Percentiles rank a stretch among this genome's conserved stretches.
These are phyloP conservation scores for Plantago ovata DNA, from an alignment of 257 asterid genomes.

Conservation along the genomic window DNA sequence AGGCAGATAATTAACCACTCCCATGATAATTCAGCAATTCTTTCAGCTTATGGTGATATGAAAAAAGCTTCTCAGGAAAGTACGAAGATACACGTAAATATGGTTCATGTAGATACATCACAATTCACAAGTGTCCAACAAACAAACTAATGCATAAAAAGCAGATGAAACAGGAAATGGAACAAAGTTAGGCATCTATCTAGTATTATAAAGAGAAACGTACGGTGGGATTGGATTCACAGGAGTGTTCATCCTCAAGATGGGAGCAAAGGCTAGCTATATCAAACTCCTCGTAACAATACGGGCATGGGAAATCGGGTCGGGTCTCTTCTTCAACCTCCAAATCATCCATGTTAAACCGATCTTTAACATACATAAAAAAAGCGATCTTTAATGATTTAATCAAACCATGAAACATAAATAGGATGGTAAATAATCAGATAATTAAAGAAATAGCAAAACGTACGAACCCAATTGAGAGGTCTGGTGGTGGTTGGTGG, in stretches of 20 bases:
- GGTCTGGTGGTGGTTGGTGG: slow-evolving; percentile 19
- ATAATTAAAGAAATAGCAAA: not conserved
- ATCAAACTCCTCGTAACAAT: slow-evolving; percentile 81
- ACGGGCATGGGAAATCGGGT: slow-evolving; percentile 75
- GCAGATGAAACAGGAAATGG: no score
- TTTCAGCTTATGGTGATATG: no score
- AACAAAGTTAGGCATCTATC: not conserved
- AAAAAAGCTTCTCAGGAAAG: no score
- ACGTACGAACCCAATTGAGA: slow-evolving; percentile 70
- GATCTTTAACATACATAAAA: slow-evolving; percentile 34
- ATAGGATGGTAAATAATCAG: not conserved
- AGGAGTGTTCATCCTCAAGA: slow-evolving; percentile 76
- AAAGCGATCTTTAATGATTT: not conserved
- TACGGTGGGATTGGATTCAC: slow-evolving; percentile 66
- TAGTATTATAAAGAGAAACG: slow-evolving; percentile 36
- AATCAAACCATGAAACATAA: not conserved
- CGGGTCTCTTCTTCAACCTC: slow-evolving; percentile 78
- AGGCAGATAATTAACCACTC: no score
- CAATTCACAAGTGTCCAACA: no score
- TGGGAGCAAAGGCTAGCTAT: slow-evolving; percentile 73
- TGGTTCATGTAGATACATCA: no score
- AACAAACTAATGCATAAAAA: no score
- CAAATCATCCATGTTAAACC: slow-evolving; percentile 55
- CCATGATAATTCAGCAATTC: no score
- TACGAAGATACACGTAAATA: no score